Evolutionary conservation across 306 rosid species (phyloP), one percentile per base, ranked within the genome.

Genomic region (Astragalus glycyphyllos): DNA sequence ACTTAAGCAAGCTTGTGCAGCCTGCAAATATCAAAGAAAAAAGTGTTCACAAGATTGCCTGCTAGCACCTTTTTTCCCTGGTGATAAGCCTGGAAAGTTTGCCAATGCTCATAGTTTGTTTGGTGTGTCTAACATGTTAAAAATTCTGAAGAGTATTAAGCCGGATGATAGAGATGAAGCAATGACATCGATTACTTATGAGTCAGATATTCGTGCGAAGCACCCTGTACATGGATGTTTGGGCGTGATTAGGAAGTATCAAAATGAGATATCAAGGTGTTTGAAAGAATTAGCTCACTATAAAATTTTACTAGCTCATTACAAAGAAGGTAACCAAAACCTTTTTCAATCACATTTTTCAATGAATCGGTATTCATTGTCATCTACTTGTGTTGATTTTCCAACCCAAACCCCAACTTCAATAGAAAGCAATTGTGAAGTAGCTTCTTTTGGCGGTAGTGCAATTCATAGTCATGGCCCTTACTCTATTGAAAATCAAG

Each of bases 1-100:
- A 68, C 37, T 85, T 54, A 84, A 79, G 69, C 84, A 83, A 58
- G 90, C 96, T 7, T 89, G 96, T 47, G 96, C 96, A 0, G 84
- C 87, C 0, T 89, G 96, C 85, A 89, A 87, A 35, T 82, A 77
- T 70, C 96, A 89, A 58, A 64, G 92, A 11, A 50, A 87, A 38
- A 81, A 65, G 29, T 87, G 92, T 46, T 58, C 79, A 0, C 69
- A 78, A 2, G 89, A 85, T 0, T 89, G 96, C 44, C 35, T 66
- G n/a, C 57, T 89, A 0, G 76, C 92, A 0, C 87, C 90, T 0
- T 84, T 68, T 65, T 89, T 89, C 31, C 92, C 96, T 0, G 70
- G 87, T 0, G 87, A 89, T 32, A 75, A 85, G 4, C 83, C 86
- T 0, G 59, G 75, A 12, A 56, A 12, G n/a, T 89, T 89, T 8